Base-by-base conservation (phyloP, 371 early-diverging fungal genomes). In the Syncephalastrum monosporum region DNA sequence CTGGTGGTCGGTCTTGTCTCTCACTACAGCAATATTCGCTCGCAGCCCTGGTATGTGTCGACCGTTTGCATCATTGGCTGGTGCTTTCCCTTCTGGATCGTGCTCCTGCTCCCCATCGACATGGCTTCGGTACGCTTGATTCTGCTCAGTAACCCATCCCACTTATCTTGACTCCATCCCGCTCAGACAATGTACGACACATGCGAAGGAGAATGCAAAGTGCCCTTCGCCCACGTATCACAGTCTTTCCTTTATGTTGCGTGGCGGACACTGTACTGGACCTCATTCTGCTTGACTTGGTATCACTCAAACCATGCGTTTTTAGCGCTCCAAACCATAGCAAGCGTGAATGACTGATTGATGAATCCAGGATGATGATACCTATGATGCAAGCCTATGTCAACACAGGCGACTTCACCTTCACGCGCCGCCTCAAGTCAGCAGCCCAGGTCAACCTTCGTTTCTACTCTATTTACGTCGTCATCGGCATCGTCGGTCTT, bases 191-290 rank as follows among this genome's bases (percentile, higher is more conserved):
- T 87, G 60, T 91, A 83, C 50, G 83, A 86, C 15, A 66, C 71
- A 27, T 90, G 91, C 66, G 68, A 79, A 52, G 77, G 71, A 25
- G 65, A 69, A 14, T 94, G 94, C 61, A 83, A 84, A 61, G 77
- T 82, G 47, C 97, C 97, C 0, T 69, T 87, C 49, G 82, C 89
- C 6, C 92, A 91, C 61, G 86, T 94, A 17, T 77, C 83, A 24
- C 64, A 81, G 24, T 70, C 74, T 2, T 87, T 91, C 53, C 80
- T 92, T 27, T 77, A 76, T 41, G 77, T 77, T n/a, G 87, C 93
- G 48, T 97, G 97, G 97, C 72, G 87, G 24, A 74, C 79, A 0
- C 79, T 93, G 23, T 97, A 97, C 74, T 97, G 97, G 97, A 88
- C 86, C 29, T 87, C 90, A 56, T 96, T 95, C 69, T 79, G 81